These are phyloP conservation scores for Lumnitzera racemosa DNA, from an alignment of 345 rosid genomes.

Conservation along the genomic window DNA sequence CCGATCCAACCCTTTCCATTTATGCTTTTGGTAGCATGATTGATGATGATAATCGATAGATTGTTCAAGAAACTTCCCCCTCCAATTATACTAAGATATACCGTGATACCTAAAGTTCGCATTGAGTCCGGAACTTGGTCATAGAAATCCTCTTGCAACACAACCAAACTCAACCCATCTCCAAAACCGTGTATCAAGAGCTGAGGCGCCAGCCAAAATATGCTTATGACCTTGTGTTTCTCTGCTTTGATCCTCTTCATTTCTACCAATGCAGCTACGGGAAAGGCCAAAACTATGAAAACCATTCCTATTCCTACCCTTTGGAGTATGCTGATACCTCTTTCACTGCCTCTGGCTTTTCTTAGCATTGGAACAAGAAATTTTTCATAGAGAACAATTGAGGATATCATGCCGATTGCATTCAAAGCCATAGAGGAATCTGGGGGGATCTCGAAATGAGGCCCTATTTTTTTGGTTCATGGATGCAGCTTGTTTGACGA, in stretches of 20 bases:
- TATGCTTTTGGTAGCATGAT: conserved; percentile 17
- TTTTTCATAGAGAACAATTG: conserved; percentile 37
- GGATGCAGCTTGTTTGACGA: conserved; percentile 25
- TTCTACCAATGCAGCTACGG: conserved; percentile 38
- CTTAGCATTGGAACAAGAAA: conserved; percentile 29
- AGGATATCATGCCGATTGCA: conserved; percentile 36
- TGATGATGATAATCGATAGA: conserved; percentile 26
- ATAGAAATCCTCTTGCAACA: conserved; percentile 62
- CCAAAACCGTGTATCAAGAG: conserved; percentile 35
- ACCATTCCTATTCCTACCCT: conserved; percentile 46
- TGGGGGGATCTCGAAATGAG: conserved; percentile 33
- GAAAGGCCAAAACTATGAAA: conserved; percentile 27
- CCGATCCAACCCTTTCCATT: conserved; percentile 38
- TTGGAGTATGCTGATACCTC: conserved; percentile 44
- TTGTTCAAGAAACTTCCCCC: conserved; percentile 42
- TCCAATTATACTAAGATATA: conserved; percentile 52
- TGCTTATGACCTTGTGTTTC: conserved; percentile 20
- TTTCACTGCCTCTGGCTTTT: conserved; percentile 27
- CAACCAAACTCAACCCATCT: conserved; percentile 47
- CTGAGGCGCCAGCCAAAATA: conserved; percentile 47
- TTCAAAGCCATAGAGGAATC: conserved; percentile 25
- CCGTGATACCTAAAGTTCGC: conserved; percentile 55
- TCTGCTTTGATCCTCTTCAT: conserved; percentile 24
- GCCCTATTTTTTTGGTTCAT: conserved; percentile 36
- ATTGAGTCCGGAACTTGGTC: conserved; percentile 66